These are phyloP conservation scores for Larix sibirica DNA, from an alignment of 83 land plant species.

Conservation along the genomic window DNA sequence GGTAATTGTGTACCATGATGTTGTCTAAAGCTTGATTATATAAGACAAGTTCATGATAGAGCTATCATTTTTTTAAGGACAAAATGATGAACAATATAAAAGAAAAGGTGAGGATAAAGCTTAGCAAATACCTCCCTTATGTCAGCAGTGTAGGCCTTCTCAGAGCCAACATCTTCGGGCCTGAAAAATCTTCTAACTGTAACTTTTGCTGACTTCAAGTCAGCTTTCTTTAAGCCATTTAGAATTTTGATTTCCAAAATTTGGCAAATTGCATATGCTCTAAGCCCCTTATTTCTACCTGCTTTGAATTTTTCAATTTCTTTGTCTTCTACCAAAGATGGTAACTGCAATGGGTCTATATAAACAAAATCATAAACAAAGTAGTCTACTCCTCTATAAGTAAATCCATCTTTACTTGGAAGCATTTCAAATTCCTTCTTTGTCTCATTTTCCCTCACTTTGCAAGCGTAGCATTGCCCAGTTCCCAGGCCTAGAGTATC, in stretches of 20 bases:
- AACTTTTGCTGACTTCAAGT: slow-evolving; percentile 23
- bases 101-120: no score
- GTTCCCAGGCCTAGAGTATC: slow-evolving; percentile 72
- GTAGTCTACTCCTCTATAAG: slow-evolving; percentile 61
- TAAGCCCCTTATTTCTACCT: slow-evolving; percentile 89
- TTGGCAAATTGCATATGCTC: slow-evolving; percentile 82
- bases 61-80: no score
- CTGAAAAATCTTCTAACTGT: slow-evolving; percentile 87
- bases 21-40: no score
- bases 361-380: slow-evolving; percentile 73
- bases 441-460: slow-evolving; percentile 26
- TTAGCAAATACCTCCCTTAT: slow-evolving; percentile 64
- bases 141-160: slow-evolving; percentile 84
- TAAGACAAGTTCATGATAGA: no score
- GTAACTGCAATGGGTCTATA: slow-evolving; percentile 40
- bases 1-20: no score
- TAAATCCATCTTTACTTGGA: slow-evolving; percentile 40
- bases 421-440: slow-evolving; percentile 35
- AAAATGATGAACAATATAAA: no score
- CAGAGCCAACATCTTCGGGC: slow-evolving; percentile 80
- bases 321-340: slow-evolving; percentile 25
- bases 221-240: slow-evolving; percentile 29
- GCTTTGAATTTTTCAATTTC: slow-evolving; percentile 56
- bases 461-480: slow-evolving; percentile 71
- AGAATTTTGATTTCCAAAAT: slow-evolving; percentile 44